Evolutionary conservation across 1,139 yeast genomes (phyloP).

Genomic region (Sugiyamaella neomexicana): DNA sequence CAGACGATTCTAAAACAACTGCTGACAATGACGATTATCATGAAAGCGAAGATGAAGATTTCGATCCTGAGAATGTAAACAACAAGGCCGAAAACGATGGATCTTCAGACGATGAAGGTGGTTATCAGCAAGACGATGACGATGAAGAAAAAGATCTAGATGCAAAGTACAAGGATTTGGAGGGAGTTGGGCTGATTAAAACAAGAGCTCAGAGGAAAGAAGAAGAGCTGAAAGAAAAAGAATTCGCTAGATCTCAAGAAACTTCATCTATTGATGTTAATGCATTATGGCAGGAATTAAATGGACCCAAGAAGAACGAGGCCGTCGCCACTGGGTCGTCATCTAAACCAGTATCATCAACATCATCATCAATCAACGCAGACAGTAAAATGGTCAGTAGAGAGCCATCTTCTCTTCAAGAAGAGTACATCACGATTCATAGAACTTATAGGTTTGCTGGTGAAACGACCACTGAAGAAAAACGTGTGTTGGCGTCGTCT

Average conservation of each 20-base stretch:
- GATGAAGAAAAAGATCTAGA: conserved; percentile 38
- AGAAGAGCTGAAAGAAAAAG: conserved; percentile 41
- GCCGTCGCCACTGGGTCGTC: too few species aligned
- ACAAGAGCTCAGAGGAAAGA: conserved; percentile 55
- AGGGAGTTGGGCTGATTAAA: conserved; percentile 53
- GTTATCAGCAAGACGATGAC: conserved; percentile 33
- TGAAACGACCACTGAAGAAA: conserved; percentile 70
- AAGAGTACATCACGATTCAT: conserved; percentile 64
- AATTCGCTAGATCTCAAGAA: conserved; percentile 30
- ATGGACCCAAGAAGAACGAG: conserved; percentile 23
- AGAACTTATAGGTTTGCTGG: conserved; percentile 91
- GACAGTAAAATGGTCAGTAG: not conserved
- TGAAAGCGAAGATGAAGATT: conserved; percentile 69
- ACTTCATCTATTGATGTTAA: conserved; percentile 47
- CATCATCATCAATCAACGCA: not conserved
- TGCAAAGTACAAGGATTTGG: conserved; percentile 46
- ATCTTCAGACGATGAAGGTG: conserved; percentile 25
- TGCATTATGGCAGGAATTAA: conserved; percentile 56
- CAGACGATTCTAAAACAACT: not conserved
- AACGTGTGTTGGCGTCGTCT: conserved; percentile 69
- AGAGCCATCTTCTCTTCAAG: conserved; percentile 17
- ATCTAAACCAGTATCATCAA: not conserved
- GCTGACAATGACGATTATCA: conserved; percentile 44
- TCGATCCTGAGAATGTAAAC: conserved; percentile 46
- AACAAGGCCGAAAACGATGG: conserved; percentile 25